Evolutionary conservation across 345 rosid species (phyloP), one percentile per base, ranked within the genome.

Genomic region (Ricinus communis): DNA sequence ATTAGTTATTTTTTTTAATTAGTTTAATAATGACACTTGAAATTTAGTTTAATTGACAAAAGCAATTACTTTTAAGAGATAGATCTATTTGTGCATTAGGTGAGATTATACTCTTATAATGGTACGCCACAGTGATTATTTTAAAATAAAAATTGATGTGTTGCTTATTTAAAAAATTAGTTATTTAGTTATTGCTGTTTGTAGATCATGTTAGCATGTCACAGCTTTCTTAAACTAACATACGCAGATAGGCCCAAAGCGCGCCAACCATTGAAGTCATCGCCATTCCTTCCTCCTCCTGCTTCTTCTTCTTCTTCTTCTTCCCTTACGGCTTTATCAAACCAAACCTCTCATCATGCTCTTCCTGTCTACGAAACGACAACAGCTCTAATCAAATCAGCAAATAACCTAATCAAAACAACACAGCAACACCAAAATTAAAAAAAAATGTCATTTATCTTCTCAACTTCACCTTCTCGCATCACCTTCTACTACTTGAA

Each of bases 401-500:
- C 62, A 25, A 31, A 43, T 24, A 0, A 33, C 24, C 22, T 10
- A 27, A 27, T 52, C 56, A 25, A 75, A 65, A 47, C 68, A 54
- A 57, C 76, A n/a, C n/a, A n/a, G n/a, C n/a, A 72, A 9, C 8
- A 43, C 47, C 47, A 43, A 12, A 43, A 43, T 9, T 1, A 43
- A 2, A 33, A 12, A 4, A 43, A 43, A 43, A 85, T 87, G 84
- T 73, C 85, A 6, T 71, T 81, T 68, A 75, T 82, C 81, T 81
- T 70, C 68, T 16, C 65, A 1, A 30, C 27, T 52, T 80, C 83
- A n/a, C 79, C 78, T 60, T 72, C 75, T 73, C 82, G 81, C 70
- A 40, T 57, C 81, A 70, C 74, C 52, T 72, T 75, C 69, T 67
- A 71, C 84, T 78, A 71, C 56, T 41, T 38, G 50, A 72, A 66